Evolutionary conservation across 1,139 yeast genomes (phyloP).

Genomic region (Entelexis paramagnoliae): DNA sequence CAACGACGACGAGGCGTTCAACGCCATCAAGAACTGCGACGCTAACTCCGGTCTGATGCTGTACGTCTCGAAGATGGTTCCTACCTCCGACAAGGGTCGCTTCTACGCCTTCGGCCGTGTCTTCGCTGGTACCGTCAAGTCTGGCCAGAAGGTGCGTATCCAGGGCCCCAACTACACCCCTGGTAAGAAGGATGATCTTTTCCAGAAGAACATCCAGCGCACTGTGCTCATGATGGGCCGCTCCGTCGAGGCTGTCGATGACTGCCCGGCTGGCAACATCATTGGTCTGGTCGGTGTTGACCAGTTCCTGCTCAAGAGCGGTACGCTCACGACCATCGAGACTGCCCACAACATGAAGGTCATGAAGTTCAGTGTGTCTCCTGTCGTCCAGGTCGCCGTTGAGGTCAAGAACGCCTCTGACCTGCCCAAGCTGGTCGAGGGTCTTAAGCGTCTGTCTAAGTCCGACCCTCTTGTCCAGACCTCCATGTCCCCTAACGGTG

Average conservation of each 20-base stretch:
- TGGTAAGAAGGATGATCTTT: constrained; percentile 96
- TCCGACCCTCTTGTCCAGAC: constrained; percentile 98
- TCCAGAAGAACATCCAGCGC: constrained; percentile 97
- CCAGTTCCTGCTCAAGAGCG: constrained; percentile 98
- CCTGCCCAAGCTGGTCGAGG: constrained; percentile 98
- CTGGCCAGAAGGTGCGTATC: constrained; percentile 99
- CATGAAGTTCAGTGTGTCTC: constrained; percentile 99
- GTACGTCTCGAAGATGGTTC: constrained; percentile 99
- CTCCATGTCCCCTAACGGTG: constrained; percentile 88
- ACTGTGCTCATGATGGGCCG: constrained; percentile 99
- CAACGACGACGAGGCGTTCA: constrained; percentile 80
- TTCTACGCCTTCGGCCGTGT: constrained; percentile 99
- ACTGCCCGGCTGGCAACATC: constrained; percentile 99
- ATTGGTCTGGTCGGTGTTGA: constrained; percentile 99
- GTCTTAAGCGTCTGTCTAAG: constrained; percentile 99
- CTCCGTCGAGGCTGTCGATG: constrained; percentile 94
- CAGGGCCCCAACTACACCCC: constrained; percentile 99
- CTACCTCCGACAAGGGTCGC: constrained; percentile 99
- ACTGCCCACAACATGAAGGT: constrained; percentile 99
- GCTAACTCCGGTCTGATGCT: constrained; percentile 97
- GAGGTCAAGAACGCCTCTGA: constrained; percentile 99
- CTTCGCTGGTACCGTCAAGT: constrained; percentile 97
- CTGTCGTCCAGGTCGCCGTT: constrained; percentile 99
- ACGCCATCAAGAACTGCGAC: constrained; percentile 96
- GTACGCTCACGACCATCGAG: constrained; percentile 96